Base-by-base conservation (phyloP, 2,329 filamentous ascomycete species). In the Simplicillium aogashimaense region DNA sequence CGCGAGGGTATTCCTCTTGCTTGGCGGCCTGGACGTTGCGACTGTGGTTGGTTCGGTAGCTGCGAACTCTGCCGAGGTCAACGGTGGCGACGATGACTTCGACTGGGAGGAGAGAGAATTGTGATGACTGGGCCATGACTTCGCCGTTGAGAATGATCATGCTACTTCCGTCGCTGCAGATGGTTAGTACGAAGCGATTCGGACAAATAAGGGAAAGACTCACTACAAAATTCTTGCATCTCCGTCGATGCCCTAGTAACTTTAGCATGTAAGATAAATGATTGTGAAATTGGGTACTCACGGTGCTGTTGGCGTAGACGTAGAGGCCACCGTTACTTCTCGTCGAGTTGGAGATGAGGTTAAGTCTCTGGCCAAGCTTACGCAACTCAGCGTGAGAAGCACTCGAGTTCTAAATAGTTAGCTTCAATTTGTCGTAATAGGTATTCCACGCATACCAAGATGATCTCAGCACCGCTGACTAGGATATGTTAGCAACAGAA, bases 41-140 rank as follows among this genome's bases (percentile, higher is more conserved):
- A 11, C 71, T 73, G 12, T 70, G 65, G 2, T 67, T 63, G n/a
- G 61, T 72, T 1, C 83, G 66, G 48, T 68, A 78, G 2, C 69
- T 63, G 35, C 81, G 65, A 6, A 90, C 82, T 46, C 86, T 78
- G 50, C 90, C 85, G 2, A 85, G 63, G 49, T 84, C 79, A 7
- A 84, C 66, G 0, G 78, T 83, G 3, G 80, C 81, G 5, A 70
- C 74, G 14, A 81, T 60, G 4, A 84, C 77, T 49, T 84, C 79
- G 6, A 84, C 78, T n/a, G 66, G 65, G 76, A 78, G 43, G 2
- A 82, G 53, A 12, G 69, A 75, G 57, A 83, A 83, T 43, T 83
- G 79, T 1, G 67, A 66, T 1, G 71, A 76, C 52, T 83, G 78
- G 2, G 72, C 78, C 1, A 83, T 62, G 15, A 82, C 70, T 17